Base-by-base conservation (phyloP, 2,329 filamentous ascomycete genomes). In the Pyrenochaeta sp. region DNA sequence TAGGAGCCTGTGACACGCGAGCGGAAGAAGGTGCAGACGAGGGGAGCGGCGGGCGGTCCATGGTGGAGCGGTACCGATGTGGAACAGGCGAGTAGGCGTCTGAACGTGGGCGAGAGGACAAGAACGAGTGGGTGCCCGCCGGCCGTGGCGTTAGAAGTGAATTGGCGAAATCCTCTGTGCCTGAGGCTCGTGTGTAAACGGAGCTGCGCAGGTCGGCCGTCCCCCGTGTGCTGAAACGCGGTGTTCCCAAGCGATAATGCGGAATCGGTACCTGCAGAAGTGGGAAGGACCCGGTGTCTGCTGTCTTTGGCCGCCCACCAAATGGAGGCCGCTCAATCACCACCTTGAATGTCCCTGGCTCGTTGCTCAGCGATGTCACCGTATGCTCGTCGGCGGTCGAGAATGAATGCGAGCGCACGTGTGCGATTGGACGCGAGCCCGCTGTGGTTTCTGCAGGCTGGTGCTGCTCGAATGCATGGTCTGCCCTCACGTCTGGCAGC, bases 191-290 rank as follows among this genome's bases (percentile, higher is more conserved):
- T 10, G 85, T 87, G 75, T 92, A 91, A 15, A 90, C 88, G n/a
- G 93, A 96, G 64, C 89, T 91, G 60, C 91, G 89, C 62, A 97
- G 82, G 61, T 92, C 85, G 2, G 91, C 88, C 2, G 90, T 93
- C 10, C 92, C 92, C 66, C 86, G 85, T 52, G 86, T 80, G 62
- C 90, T 94, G 77, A 97, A 96, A 57, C 88, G 87, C 19, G 92
- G 92, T 1, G 90, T 91, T 12, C 93, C 93, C 56, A 97, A 82
- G 64, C 89, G 89, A 83, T 93, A 96, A 55, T 91, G 90, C 36
- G 93, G 93, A 50, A 97, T 96, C 24, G 88, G 84, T 43, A 94
- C 85, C 66, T 93, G 86, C 50, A 96, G 81, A 36, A 88, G 79
- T 12, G 86, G 88, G 39, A 82, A 74, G n/a, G 78, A 77, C 40